These are phyloP conservation scores for Diospyros lotus DNA, from an alignment of 148 eudicot genomes.

Conservation along the genomic window DNA sequence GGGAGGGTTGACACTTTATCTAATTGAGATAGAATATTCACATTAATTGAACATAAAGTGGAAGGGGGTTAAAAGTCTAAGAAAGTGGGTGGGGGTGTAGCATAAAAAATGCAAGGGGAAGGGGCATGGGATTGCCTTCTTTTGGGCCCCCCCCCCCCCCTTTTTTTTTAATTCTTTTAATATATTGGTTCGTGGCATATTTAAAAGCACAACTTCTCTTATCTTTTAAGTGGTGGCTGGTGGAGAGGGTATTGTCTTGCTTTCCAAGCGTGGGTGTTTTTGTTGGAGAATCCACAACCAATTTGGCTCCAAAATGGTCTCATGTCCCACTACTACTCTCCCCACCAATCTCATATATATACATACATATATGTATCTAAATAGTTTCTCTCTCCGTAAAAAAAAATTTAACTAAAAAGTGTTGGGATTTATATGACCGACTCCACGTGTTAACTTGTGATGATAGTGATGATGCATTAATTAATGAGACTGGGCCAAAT, in stretches of 20 bases:
- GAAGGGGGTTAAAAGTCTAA: conserved; percentile 21
- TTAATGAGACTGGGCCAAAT: too few relatives aligned
- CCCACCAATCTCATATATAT: conserved; percentile 16
- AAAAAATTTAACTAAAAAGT: too few relatives aligned
- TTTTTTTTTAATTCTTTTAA: background rate
- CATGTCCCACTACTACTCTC: conserved; percentile 28
- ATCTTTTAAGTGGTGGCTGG: conserved; percentile 11
- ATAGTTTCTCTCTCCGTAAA: too few relatives aligned
- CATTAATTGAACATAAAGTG: conserved; percentile 6
- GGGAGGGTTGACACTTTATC: conserved; percentile 21
- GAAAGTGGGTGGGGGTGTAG: conserved; percentile 23
- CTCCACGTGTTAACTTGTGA: too few relatives aligned
- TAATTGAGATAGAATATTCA: background rate
- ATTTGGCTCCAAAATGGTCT: conserved; percentile 39
- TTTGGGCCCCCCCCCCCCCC: background rate
- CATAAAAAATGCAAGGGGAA: background rate
- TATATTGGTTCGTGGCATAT: conserved; percentile 4
- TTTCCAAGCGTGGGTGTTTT: conserved; percentile 83
- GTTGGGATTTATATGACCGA: too few relatives aligned
- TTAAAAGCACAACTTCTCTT: background rate
- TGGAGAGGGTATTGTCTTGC: conserved; percentile 27
- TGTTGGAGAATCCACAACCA: conserved; percentile 84
- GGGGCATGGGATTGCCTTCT: conserved; percentile 13
- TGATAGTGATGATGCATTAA: too few relatives aligned
- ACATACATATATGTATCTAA: too few relatives aligned